phyloP scores from a whole-genome alignment of 805 yeast species.

The Starmerella vaccinii region DNA sequence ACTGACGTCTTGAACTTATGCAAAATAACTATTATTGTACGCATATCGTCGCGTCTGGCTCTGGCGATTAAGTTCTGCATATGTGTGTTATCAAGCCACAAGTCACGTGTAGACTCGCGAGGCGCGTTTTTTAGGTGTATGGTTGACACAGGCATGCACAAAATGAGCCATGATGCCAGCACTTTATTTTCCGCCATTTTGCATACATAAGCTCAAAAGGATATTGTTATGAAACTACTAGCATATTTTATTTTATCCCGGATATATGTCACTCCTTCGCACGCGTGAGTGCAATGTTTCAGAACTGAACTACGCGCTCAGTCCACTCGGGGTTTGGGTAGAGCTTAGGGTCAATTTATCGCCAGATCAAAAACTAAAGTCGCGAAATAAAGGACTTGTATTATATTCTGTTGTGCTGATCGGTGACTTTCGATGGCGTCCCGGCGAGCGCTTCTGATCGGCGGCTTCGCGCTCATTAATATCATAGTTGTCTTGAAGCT shows the following conservation, averaged over 20 bases:
- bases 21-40: too few relatives aligned
- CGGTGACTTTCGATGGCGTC: slow-evolving; percentile 36
- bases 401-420: background rate
- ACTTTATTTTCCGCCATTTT: too few relatives aligned
- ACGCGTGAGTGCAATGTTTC: too few relatives aligned
- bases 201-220: too few relatives aligned
- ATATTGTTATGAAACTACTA: too few relatives aligned
- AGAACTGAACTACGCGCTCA: background rate
- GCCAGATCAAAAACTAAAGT: background rate
- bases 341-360: background rate
- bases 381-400: background rate
- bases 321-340: background rate
- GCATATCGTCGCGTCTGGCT: too few relatives aligned
- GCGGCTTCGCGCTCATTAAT: slow-evolving; percentile 8
- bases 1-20: too few relatives aligned
- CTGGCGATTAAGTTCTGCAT: background rate
- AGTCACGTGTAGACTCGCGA: background rate
- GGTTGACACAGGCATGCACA: too few relatives aligned
- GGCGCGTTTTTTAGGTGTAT: background rate
- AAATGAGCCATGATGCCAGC: too few relatives aligned
- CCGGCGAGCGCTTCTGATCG: slow-evolving; percentile 30
- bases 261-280: too few relatives aligned
- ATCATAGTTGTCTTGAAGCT: slow-evolving; percentile 10
- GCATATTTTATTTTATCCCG: too few relatives aligned
- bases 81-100: background rate